Evolutionary conservation across 2,329 filamentous ascomycete species (phyloP).

Genomic region (Coniochaeta prunicola): DNA sequence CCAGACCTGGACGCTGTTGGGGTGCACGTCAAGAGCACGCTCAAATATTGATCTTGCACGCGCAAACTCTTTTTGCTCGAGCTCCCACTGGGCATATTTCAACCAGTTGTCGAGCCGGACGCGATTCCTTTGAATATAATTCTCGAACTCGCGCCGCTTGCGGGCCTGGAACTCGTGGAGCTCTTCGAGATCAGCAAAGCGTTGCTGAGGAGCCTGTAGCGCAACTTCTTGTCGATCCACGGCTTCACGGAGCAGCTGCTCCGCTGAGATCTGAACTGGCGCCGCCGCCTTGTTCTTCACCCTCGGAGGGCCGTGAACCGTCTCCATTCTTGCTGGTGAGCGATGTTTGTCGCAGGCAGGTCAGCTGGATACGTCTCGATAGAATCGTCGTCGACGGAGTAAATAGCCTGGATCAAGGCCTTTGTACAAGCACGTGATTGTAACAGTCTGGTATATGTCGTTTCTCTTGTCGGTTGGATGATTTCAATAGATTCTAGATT

Average conservation of each 20-base stretch:
- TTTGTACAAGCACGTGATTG: background rate
- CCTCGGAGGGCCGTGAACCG: slow-evolving; percentile 80
- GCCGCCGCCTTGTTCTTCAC: slow-evolving; percentile 99
- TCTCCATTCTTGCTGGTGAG: slow-evolving; percentile 63
- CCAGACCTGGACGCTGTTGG: slow-evolving; percentile 80
- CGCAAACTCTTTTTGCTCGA: slow-evolving; percentile 95
- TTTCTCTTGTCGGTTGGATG: too few relatives aligned
- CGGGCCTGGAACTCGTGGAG: slow-evolving; percentile 95
- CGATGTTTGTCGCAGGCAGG: slow-evolving; percentile 4
- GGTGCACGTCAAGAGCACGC: slow-evolving; percentile 84
- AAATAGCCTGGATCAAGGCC: background rate
- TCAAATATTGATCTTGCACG: slow-evolving; percentile 92
- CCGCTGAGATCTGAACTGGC: slow-evolving; percentile 85
- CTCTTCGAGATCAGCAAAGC: slow-evolving; percentile 94
- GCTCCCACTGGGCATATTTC: slow-evolving; percentile 93
- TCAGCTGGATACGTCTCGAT: background rate
- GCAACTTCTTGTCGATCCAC: slow-evolving; percentile 90
- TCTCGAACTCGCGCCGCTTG: slow-evolving; percentile 94
- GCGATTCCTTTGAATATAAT: slow-evolving; percentile 92
- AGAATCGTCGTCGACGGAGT: background rate
- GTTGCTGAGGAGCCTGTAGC: slow-evolving; percentile 84
- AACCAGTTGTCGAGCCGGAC: slow-evolving; percentile 99
- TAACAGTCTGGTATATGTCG: background rate
- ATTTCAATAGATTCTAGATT: too few relatives aligned
- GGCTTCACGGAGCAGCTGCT: slow-evolving; percentile 94